Evolutionary conservation across 768 basidiomycete genomes (phyloP), one percentile per base, ranked within the genome.

Genomic region (Mycena chlorophos): DNA sequence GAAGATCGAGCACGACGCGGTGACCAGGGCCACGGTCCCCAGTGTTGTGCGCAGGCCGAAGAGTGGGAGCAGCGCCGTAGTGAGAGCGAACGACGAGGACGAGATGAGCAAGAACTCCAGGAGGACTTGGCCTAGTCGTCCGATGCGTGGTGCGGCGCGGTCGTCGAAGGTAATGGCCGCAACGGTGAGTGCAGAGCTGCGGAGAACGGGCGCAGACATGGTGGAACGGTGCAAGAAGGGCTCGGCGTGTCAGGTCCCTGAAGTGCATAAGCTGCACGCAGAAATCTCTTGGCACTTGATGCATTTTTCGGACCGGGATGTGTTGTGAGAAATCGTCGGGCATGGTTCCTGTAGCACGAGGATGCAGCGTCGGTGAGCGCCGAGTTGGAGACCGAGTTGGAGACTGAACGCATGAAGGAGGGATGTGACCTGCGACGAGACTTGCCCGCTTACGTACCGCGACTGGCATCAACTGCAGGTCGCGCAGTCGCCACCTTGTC

Each of bases 151-250:
- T n/a, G 17, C 45, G 4, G 45, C 8, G 31, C 17, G 31, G 46
- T 67, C 34, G 58, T 66, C 19, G 61, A 62, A 53, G 52, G 29
- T 37, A 57, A 64, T n/a, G n/a, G n/a, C n/a, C 34, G 34, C 12
- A 37, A n/a, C 12, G n/a, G 34, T 25, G 56, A 23, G 45, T 30
- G 60, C 54, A 40, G 62, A 38, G 23, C 59, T 54, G 42, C 65
- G 53, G 12, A n/a, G 34, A 37, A n/a, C 8, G 40, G 40, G 13
- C 14, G 40, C 8, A 6, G 40, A 42, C 20, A 22, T 42, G 29
- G 45, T 12, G 29, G 49, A 40, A 19, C 39, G 19, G 39, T 19
- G n/a, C n/a, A n/a, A n/a, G n/a, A n/a, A n/a, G n/a, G n/a, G n/a
- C n/a, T n/a, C n/a, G n/a, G n/a, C n/a, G n/a, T n/a, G n/a, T n/a